Evolutionary conservation across 108 stramenopile genomes (phyloP).

Genomic region (Cyclotella choctawhatcheeana): DNA sequence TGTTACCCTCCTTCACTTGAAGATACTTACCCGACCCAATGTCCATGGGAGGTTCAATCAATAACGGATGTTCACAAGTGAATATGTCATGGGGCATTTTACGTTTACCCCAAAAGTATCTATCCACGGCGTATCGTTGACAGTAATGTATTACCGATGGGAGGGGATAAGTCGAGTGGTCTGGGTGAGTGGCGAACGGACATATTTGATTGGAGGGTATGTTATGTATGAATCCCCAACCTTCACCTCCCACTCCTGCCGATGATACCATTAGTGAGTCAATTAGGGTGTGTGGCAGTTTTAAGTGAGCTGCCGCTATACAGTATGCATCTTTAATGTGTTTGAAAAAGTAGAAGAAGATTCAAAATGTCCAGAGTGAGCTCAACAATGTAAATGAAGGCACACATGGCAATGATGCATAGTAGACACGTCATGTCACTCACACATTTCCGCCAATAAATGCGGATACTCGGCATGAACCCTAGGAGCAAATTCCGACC

Average conservation of each 20-base stretch:
- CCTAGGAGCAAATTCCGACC: conserved; percentile 77
- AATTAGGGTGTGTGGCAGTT: conserved; percentile 69
- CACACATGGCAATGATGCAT: not conserved
- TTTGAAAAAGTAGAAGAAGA: too few species aligned
- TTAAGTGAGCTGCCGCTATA: conserved; percentile 75
- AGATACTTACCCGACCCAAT: conserved; percentile 47
- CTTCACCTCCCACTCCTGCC: conserved; percentile 54
- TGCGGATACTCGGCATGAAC: conserved; percentile 74
- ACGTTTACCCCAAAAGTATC: conserved; percentile 59
- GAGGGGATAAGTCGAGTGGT: conserved; percentile 38
- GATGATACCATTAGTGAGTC: conserved; percentile 73
- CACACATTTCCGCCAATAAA: conserved; percentile 74
- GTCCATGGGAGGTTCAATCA: conserved; percentile 57
- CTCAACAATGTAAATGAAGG: conserved; percentile 17
- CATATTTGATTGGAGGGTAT: conserved; percentile 52
- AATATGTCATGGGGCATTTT: conserved; percentile 66
- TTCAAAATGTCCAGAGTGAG: conserved; percentile 11
- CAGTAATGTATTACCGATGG: conserved; percentile 66
- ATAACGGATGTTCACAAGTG: conserved; percentile 59
- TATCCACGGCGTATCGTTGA: conserved; percentile 60
- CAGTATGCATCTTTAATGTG: conserved; percentile 63
- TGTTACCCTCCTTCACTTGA: not conserved
- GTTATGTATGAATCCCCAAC: conserved; percentile 59
- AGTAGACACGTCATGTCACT: not conserved
- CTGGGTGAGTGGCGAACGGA: conserved; percentile 33